A percentile compares a stretch with the other conserved stretches of the same genome.
Conservation (phyloP, 306 rosid species). For the Rosa multiflora region DNA sequence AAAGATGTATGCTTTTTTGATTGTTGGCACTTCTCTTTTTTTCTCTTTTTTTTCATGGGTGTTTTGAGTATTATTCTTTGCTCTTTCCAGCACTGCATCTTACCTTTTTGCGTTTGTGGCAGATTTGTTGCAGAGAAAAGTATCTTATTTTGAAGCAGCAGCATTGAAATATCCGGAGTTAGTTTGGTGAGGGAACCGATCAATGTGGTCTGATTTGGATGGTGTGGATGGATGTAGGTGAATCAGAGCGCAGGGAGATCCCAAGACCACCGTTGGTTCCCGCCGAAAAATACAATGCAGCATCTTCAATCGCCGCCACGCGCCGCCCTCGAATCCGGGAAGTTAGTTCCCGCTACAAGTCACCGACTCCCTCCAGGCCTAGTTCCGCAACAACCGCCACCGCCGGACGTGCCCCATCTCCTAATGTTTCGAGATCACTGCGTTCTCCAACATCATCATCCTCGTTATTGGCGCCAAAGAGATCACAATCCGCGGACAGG, state of each 20-base stretch:
- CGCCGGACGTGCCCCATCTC: conserved; percentile 60
- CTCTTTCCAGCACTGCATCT: conserved; percentile 35
- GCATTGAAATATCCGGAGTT: not conserved
- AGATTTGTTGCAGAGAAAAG: conserved; percentile 69
- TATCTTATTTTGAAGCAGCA: conserved; percentile 49
- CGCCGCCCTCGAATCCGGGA: conserved; percentile 57
- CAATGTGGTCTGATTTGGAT: conserved; percentile 76
- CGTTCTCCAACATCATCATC: conserved; percentile 21
- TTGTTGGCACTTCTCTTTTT: too few relatives aligned
- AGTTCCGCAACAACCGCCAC: conserved; percentile 17
- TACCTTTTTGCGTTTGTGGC: conserved; percentile 46
- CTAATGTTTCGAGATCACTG: conserved; percentile 61
- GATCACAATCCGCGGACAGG: conserved; percentile 78
- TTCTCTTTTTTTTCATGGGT: too few relatives aligned
- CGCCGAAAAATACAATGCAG: conserved; percentile 77
- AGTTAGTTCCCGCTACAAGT: conserved; percentile 67
- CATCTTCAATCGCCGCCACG: conserved; percentile 5
- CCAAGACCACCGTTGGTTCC: conserved; percentile 66
- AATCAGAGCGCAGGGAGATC: conserved; percentile 57
- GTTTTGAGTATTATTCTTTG: conserved; percentile 30
- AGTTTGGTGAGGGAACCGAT: conserved; percentile 13
- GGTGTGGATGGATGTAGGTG: conserved; percentile 90
- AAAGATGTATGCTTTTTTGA: conserved; percentile 53
- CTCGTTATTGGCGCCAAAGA: conserved; percentile 57
- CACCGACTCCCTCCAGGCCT: conserved; percentile 58